phyloP scores from a whole-genome alignment of 139 green algal species.

The Chlorella sp. region DNA sequence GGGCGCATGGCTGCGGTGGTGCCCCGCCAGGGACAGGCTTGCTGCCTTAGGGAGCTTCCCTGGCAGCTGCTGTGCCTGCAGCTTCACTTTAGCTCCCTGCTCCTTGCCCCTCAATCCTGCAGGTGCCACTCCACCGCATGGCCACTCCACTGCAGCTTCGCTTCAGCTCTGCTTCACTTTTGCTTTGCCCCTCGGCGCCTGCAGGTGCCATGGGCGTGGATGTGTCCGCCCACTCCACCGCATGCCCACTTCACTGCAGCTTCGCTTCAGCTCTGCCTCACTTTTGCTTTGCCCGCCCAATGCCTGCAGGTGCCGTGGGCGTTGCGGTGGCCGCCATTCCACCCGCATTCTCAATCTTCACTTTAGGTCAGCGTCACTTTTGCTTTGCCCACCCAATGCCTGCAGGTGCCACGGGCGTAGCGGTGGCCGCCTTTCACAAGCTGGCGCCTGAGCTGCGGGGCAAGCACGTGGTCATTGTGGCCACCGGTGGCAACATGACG shows the following conservation, averaged over 20 bases:
- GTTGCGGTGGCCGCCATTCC: not conserved
- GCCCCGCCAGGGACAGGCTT: too few relatives aligned
- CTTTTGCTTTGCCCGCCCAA: too few relatives aligned
- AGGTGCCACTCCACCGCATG: not conserved
- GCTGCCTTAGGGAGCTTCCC: too few relatives aligned
- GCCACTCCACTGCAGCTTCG: not conserved
- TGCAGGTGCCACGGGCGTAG: conserved; percentile 61
- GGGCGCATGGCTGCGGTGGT: too few relatives aligned
- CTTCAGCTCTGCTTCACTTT: not conserved
- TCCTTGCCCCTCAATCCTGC: too few relatives aligned
- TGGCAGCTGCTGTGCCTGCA: too few relatives aligned
- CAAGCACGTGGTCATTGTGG: conserved; percentile 57
- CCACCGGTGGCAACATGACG: conserved; percentile 68
- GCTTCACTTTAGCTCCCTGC: too few relatives aligned
- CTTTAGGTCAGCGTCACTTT: too few relatives aligned
- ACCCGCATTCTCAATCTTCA: not conserved
- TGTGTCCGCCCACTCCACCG: not conserved
- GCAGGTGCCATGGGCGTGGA: not conserved
- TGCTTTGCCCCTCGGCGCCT: too few relatives aligned
- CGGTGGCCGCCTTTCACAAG: conserved; percentile 58
- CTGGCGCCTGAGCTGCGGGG: conserved; percentile 26
- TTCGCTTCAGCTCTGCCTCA: not conserved
- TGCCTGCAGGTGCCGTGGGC: not conserved
- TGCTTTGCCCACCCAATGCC: not conserved
- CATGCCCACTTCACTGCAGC: not conserved